Percentiles rank a stretch among this genome's conserved stretches.
Evolutionary conservation across 2,329 filamentous ascomycete species (phyloP).

Genomic region (Aureobasidium namibiae): DNA sequence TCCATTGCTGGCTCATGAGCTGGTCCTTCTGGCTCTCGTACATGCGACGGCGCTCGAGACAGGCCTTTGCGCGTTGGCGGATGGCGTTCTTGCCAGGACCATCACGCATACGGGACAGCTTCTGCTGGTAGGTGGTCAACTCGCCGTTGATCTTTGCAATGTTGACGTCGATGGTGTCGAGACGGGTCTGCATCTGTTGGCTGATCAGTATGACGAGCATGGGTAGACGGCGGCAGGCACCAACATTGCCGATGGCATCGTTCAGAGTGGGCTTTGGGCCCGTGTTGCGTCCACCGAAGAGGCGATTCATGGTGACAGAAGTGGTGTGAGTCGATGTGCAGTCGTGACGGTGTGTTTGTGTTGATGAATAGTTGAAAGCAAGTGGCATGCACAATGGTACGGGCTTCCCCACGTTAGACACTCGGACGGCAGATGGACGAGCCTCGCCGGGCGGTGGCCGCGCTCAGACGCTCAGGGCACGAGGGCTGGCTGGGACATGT

Average conservation of each 20-base stretch:
- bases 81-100: slow-evolving; percentile 88
- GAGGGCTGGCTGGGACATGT: neutral
- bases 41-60: slow-evolving; percentile 85
- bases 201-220: slow-evolving; percentile 14
- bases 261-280: slow-evolving; percentile 84
- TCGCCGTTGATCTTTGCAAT: slow-evolving; percentile 87
- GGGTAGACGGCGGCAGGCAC: slow-evolving; percentile 15
- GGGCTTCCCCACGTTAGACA: neutral
- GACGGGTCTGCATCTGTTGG: slow-evolving; percentile 64
- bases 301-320: slow-evolving; percentile 68
- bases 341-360: neutral
- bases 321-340: neutral
- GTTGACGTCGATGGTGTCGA: slow-evolving; percentile 87
- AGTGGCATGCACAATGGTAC: neutral
- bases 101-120: slow-evolving; percentile 87
- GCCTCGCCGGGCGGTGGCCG: neutral
- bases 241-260: slow-evolving; percentile 72
- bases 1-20: slow-evolving; percentile 90
- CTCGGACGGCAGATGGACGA: slow-evolving; percentile 1
- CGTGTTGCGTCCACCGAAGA: slow-evolving; percentile 83
- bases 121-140: slow-evolving; percentile 77
- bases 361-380: neutral
- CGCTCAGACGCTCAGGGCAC: slow-evolving; percentile 6
- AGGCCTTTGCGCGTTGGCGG: slow-evolving; percentile 88
- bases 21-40: slow-evolving; percentile 93